Base-by-base conservation (phyloP, 1,284 basidiomycete species). In the Tilletia indica region DNA sequence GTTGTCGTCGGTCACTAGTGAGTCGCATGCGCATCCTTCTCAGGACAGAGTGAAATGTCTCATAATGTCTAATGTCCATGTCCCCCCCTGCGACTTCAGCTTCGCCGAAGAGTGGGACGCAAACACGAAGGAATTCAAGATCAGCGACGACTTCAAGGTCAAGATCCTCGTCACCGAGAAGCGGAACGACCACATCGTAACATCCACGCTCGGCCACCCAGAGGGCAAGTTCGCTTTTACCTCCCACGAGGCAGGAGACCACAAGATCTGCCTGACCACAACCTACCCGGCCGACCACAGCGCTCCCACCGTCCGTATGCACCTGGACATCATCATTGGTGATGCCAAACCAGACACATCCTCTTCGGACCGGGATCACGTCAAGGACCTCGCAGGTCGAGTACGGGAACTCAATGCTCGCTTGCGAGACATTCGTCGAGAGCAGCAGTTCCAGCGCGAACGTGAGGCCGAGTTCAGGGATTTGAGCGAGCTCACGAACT, bases 401-500 rank as follows among this genome's bases (percentile, higher is more conserved):
- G 89, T 99, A 63, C 89, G 93, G 42, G 95, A 98, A 77, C 87
- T 99, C 71, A 99, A 98, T 86, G 88, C 90, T 77, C 95, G 94
- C 85, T 87, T 99, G 69, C 91, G 93, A 82, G 94, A 97, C 82
- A 92, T 99, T 76, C 88, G 93, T 70, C 88, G 93, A 58, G 97
- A 99, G 86, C 97, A 99, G 86, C 93, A 97, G 85, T 99, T 97
- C 84, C 95, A 99, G 87, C 89, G 97, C 61, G 96, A 99, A 75
- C 72, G 86, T 72, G 97, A 99, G 86, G 88, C 91, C n/a, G 90
- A 91, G 76, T 99, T 93, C 84, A 88, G 97, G 56, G 87, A 96
- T 85, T 85, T 97, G 73, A 93, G 92, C 78, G 97, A 99, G 86
- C 83, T 86, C 39, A 95, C 93, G 45, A 99, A 99, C 85, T 86